Conservation (phyloP, 176 grass and related monocot genomes). For the Hsuehochloa calcarea region DNA sequence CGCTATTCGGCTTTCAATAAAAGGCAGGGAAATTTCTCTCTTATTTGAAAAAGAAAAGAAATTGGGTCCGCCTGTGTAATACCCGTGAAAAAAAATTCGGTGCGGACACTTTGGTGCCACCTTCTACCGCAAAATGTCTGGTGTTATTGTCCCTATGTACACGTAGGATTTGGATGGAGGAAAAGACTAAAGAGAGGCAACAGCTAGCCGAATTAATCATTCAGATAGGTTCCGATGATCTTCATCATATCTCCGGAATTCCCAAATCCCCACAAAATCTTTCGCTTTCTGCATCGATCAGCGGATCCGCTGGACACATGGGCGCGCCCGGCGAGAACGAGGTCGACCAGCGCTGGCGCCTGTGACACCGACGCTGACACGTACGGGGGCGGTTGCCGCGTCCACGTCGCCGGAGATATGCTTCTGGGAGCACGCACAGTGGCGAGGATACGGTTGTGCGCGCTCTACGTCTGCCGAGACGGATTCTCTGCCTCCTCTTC, state of each 20-base stretch:
- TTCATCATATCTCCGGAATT: background rate
- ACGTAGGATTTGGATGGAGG: background rate
- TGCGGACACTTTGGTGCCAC: too few relatives aligned
- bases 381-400: background rate
- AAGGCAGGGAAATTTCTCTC: too few relatives aligned
- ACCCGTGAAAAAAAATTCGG: too few relatives aligned
- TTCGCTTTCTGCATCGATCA: background rate
- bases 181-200: background rate
- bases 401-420: background rate
- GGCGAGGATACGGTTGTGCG: background rate
- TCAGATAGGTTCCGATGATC: background rate
- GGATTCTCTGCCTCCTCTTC: background rate
- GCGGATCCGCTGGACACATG: background rate
- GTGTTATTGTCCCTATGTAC: too few relatives aligned
- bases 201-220: background rate
- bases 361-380: too few relatives aligned
- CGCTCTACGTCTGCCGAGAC: too few relatives aligned
- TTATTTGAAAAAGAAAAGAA: too few relatives aligned
- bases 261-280: background rate
- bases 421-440: background rate
- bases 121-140: background rate
- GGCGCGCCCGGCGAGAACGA: too few relatives aligned
- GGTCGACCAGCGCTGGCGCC: background rate
- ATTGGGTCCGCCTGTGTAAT: too few relatives aligned
- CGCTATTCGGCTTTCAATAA: too few relatives aligned